These are phyloP conservation scores for Capsella rubella DNA, from an alignment of 441 rosid species.

Conservation along the genomic window DNA sequence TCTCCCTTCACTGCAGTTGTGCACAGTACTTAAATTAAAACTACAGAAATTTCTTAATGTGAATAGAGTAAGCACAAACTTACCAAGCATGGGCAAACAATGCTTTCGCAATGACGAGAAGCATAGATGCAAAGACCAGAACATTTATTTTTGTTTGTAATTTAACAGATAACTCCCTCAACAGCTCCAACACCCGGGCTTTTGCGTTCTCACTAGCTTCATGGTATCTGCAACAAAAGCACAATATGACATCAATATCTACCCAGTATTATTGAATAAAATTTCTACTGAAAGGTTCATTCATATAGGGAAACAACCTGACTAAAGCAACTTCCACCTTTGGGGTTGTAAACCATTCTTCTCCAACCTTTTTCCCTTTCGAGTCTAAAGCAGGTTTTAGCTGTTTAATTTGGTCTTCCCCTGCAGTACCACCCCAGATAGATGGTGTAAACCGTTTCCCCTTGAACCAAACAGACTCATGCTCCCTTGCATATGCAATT, in stretches of 20 bases:
- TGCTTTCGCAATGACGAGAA: slow-evolving; percentile 93
- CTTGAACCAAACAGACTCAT: slow-evolving; percentile 96
- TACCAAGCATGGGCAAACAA: slow-evolving; percentile 95
- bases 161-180: slow-evolving; percentile 84
- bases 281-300: not conserved
- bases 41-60: slow-evolving; percentile 22
- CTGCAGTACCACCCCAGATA: slow-evolving; percentile 88
- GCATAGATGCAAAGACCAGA: slow-evolving; percentile 87
- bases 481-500: slow-evolving; percentile 87
- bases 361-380: slow-evolving; percentile 95
- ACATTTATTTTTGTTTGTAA: slow-evolving; percentile 82
- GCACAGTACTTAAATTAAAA: slow-evolving; percentile 10
- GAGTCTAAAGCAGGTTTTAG: slow-evolving; percentile 90
- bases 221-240: slow-evolving; percentile 71
- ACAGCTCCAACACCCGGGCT: slow-evolving; percentile 78
- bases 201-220: slow-evolving; percentile 83
- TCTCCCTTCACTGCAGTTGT: slow-evolving; percentile 81
- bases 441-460: slow-evolving; percentile 86
- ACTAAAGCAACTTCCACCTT: slow-evolving; percentile 86
- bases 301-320: slow-evolving; percentile 56
- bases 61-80: slow-evolving; percentile 7
- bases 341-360: slow-evolving; percentile 93
- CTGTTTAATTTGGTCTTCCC: slow-evolving; percentile 95
- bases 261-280: not conserved
- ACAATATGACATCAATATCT: slow-evolving; percentile 12